Conservation (phyloP, 768 basidiomycete genomes). For the Jaapia argillacea region DNA sequence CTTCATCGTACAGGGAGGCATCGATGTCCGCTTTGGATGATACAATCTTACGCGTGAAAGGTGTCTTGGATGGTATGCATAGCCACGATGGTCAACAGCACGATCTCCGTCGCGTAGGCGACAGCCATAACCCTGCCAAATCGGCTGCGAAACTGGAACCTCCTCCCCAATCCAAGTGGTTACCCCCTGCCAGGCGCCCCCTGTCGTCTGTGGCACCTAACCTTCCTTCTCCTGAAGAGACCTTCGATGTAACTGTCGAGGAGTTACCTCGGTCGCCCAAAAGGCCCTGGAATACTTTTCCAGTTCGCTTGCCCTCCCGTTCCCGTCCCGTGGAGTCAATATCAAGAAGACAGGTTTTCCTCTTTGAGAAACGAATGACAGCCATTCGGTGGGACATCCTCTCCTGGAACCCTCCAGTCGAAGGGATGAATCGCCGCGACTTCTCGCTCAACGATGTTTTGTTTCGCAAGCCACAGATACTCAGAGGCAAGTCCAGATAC, state of each 20-base stretch:
- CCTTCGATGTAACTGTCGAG: conserved; percentile 33
- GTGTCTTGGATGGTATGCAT: conserved; percentile 61
- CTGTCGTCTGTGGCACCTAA: conserved; percentile 20
- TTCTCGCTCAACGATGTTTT: conserved; percentile 57
- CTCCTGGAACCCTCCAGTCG: conserved; percentile 63
- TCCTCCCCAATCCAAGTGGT: conserved; percentile 35
- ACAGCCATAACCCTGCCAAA: neutral
- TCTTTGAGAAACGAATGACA: conserved; percentile 26
- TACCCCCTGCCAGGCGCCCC: conserved; percentile 43
- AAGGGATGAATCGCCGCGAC: conserved; percentile 51
- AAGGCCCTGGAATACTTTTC: conserved; percentile 24
- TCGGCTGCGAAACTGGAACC: conserved; percentile 4
- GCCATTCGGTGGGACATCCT: conserved; percentile 52
- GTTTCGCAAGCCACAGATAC: conserved; percentile 33
- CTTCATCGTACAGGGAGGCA: conserved; percentile 31
- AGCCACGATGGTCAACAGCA: neutral
- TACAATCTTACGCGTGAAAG: conserved; percentile 79
- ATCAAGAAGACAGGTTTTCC: conserved; percentile 34
- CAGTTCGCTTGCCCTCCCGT: conserved; percentile 38
- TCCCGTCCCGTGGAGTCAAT: conserved; percentile 34
- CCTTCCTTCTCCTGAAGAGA: conserved; percentile 27
- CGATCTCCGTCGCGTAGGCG: conserved; percentile 3
- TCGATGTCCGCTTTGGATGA: conserved; percentile 73
- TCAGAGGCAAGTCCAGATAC: conserved; percentile 24
- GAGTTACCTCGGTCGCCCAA: conserved; percentile 41